Conservation (phyloP, 2,329 filamentous ascomycete genomes). For the Nemania diffusa region DNA sequence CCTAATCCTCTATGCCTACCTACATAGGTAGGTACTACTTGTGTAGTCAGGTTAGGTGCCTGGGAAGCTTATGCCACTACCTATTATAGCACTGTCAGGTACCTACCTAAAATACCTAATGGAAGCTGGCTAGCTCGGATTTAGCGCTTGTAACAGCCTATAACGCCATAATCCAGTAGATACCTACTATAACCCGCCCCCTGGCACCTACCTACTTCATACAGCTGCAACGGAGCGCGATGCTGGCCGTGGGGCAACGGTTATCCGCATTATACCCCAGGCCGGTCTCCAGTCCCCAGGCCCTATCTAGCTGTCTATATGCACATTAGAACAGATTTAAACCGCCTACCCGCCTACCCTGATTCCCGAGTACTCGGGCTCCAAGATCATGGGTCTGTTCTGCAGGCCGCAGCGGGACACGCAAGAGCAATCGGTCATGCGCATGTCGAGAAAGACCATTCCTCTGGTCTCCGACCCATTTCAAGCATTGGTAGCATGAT, state of each 20-base stretch:
- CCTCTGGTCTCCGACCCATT: conserved; percentile 10
- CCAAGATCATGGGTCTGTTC: conserved; percentile 21
- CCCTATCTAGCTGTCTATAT: background rate
- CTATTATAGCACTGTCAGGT: no score
- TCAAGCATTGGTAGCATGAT: conserved; percentile 16
- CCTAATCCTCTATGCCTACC: no score
- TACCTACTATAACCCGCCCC: background rate
- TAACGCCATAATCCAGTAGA: no score
- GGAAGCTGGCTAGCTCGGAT: no score
- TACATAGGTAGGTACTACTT: no score
- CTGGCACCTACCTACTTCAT: background rate
- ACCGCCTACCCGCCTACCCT: conserved; percentile 16
- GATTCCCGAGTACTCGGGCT: conserved; percentile 34
- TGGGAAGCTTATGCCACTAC: no score
- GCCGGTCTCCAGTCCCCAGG: background rate
- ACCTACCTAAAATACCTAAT: no score
- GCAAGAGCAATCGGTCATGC: conserved; percentile 28
- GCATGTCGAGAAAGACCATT: conserved; percentile 11
- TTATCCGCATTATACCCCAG: conserved; percentile 17
- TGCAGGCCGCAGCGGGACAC: conserved; percentile 29
- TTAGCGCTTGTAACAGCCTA: no score
- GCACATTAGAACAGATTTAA: conserved; percentile 7
- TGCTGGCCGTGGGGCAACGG: conserved; percentile 10
- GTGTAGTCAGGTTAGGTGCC: no score
- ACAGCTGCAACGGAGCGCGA: conserved; percentile 11